phyloP scores from a whole-genome alignment of 1,139 yeast genomes.

The Maudiozyma humilis region DNA sequence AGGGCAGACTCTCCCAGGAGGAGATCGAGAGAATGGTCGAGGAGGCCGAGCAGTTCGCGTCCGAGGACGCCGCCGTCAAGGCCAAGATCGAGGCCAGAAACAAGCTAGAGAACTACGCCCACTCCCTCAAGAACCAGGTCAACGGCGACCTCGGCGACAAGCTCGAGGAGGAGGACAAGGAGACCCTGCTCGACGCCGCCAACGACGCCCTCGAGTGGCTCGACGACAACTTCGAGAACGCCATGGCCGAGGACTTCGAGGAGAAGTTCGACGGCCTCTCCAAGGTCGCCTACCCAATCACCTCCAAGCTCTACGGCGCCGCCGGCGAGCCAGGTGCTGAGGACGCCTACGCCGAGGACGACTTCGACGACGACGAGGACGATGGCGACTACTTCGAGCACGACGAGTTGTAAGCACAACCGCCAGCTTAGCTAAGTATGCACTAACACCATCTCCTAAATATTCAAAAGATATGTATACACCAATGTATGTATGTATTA shows the following conservation, averaged over 20 bases:
- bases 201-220: slow-evolving; percentile 84
- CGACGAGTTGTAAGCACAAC: slow-evolving; percentile 47
- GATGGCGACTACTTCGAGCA: slow-evolving; percentile 39
- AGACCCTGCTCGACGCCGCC: slow-evolving; percentile 78
- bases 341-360: slow-evolving; percentile 62
- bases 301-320: slow-evolving; percentile 77
- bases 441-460: not conserved
- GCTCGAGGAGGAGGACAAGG: slow-evolving; percentile 87
- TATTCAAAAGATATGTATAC: not conserved
- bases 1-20: slow-evolving; percentile 89
- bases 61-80: slow-evolving; percentile 75
- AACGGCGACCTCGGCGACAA: slow-evolving; percentile 59
- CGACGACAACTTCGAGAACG: slow-evolving; percentile 73
- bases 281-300: slow-evolving; percentile 83
- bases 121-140: slow-evolving; percentile 71
- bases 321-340: slow-evolving; percentile 45
- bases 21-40: slow-evolving; percentile 92
- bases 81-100: slow-evolving; percentile 82
- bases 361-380: slow-evolving; percentile 34
- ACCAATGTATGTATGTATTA: no score
- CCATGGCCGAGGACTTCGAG: slow-evolving; percentile 86
- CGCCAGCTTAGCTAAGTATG: no score
- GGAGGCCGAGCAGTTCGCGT: slow-evolving; percentile 86
- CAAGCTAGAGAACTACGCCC: slow-evolving; percentile 82
- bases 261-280: slow-evolving; percentile 86